Conservation (phyloP, 805 yeast genomes). For the Candida xiaguanensis region DNA sequence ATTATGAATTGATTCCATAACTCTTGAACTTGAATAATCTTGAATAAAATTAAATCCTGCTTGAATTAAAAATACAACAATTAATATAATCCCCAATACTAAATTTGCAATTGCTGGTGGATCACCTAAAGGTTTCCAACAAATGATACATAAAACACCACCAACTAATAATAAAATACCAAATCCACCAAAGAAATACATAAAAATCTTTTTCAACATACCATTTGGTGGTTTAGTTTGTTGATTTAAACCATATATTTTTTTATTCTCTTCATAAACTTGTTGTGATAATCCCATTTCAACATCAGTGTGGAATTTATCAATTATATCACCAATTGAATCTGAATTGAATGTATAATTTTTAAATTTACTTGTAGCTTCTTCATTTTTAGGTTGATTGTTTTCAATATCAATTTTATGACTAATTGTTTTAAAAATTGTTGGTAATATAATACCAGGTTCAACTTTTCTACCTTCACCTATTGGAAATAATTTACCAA, state of each 20-base stretch:
- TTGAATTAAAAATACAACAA: conserved; percentile 39
- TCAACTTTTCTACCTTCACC: conserved; percentile 7
- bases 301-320: conserved; percentile 11
- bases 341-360: conserved; percentile 28
- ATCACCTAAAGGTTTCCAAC: conserved; percentile 47
- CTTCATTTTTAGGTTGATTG: conserved; percentile 11
- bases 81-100: conserved; percentile 38
- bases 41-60: conserved; percentile 45
- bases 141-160: conserved; percentile 39
- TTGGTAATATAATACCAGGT: conserved; percentile 31
- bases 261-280: conserved; percentile 12
- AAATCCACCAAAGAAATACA: conserved; percentile 48
- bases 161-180: conserved; percentile 40
- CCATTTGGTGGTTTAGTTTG: conserved; percentile 34
- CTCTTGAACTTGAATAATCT: conserved; percentile 45
- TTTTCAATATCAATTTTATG: conserved; percentile 27
- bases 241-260: conserved; percentile 30
- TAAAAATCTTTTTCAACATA: conserved; percentile 27
- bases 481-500: conserved; percentile 3
- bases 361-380: conserved; percentile 16
- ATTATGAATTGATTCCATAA: conserved; percentile 44
- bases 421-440: conserved; percentile 35
- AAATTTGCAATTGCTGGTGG: conserved; percentile 44
- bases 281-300: conserved; percentile 15
- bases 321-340: conserved; percentile 19